Percentiles rank a stretch among this genome's conserved stretches.
phyloP scores from a whole-genome alignment of 768 basidiomycete genomes.

The Chalciporus pseudorubinellus region DNA sequence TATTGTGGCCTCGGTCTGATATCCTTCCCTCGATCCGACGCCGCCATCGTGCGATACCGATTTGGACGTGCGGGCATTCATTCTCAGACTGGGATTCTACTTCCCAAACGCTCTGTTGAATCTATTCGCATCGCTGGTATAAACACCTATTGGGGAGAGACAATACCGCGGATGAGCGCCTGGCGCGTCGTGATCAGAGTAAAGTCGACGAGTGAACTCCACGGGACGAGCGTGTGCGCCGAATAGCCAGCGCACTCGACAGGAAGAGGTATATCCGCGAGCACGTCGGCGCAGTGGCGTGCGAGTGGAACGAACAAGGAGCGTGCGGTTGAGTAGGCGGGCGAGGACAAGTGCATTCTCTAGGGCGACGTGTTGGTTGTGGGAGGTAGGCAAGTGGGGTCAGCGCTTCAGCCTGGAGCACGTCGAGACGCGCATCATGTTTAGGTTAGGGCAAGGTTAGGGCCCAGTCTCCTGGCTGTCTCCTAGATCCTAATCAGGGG shows the following conservation, averaged over 20 bases:
- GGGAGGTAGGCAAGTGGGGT: constrained; percentile 66
- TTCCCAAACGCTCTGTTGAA: constrained; percentile 8
- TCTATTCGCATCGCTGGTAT: constrained; percentile 10
- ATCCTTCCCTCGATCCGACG: constrained; percentile 23
- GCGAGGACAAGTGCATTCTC: constrained; percentile 82
- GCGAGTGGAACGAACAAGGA: too few relatives aligned
- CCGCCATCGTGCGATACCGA: constrained; percentile 19
- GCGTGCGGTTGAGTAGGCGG: constrained; percentile 66
- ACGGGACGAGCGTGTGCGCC: constrained; percentile 61
- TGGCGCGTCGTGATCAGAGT: constrained; percentile 37
- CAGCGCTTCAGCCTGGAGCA: constrained; percentile 17
- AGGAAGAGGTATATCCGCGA: constrained; percentile 35
- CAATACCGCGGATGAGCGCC: constrained; percentile 45
- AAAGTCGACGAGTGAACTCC: constrained; percentile 69
- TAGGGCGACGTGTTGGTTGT: constrained; percentile 79
- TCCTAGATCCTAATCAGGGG: constrained; percentile 98
- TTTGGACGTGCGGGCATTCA: constrained; percentile 2
- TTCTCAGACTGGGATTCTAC: constrained; percentile 14
- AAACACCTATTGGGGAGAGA: neutral
- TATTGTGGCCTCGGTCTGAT: constrained; percentile 17
- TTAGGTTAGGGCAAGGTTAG: too few relatives aligned
- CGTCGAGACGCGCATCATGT: constrained; percentile 4
- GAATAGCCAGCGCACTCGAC: constrained; percentile 61
- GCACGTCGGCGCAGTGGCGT: constrained; percentile 51
- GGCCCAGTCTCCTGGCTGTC: constrained; percentile 83